Base-by-base conservation (phyloP, 768 basidiomycete genomes). In the Suillus variegatus region DNA sequence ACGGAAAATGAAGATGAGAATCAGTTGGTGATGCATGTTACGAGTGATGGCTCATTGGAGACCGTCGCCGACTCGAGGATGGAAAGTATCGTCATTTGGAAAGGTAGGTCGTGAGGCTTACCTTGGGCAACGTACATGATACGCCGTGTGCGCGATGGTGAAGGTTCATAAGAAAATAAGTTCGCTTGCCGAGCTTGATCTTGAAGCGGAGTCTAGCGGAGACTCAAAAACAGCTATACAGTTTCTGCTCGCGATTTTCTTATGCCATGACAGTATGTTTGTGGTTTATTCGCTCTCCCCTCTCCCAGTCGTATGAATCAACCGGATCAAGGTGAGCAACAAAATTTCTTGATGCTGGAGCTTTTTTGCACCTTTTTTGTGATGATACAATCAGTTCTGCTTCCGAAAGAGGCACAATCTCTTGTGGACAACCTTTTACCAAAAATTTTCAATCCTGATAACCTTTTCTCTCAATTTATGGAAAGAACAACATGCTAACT, bases 351-450 rank as follows among this genome's bases (percentile, higher is more conserved):
- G 47, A 40, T 63, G 18, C 3, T 6, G 18, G 58, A 32, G 58
- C 18, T 32, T 7, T 20, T 1, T 10, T 6, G 12, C 43, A 14
- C 41, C 7, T 65, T 75, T 38, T 54, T 55, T 71, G 68, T 82
- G 85, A 85, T 88, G 87, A 85, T 77, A 70, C 74, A 78, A 79
- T 88, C 88, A 89, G 88, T 91, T 91, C 89, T 91, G 89, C 89
- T 91, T 90, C 89, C 89, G 89, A 90, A 90, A 67, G 84, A 88
- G 82, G 79, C 83, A 82, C 77, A 79, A 85, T 84, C 84, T 88
- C 89, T 90, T 85, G 89, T 89, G 89, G 89, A 90, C 81, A 88
- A 78, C 77, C 73, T 74, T 65, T 70, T 78, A 82, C 80, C 78
- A 78, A 80, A 77, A 80, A 79, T 66, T 81, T 71, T 77, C 77